phyloP scores from a whole-genome alignment of 495 filamentous ascomycete genomes.

The Penicillium paradoxum region DNA sequence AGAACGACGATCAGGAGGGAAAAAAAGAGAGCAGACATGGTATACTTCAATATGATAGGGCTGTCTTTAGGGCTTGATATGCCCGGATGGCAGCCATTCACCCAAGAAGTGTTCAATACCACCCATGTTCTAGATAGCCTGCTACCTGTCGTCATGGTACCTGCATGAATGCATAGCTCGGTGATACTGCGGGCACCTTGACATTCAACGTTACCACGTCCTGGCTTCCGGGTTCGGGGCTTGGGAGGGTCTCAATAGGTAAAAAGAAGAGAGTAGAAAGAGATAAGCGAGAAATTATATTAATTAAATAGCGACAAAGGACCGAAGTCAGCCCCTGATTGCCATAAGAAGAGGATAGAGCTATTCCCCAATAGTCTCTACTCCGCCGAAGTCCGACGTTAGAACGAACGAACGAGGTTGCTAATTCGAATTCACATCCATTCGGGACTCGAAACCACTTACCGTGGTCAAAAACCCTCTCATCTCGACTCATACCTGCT shows the following conservation, averaged over 20 bases:
- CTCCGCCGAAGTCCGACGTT: neutral
- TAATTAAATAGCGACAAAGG: slow-evolving; percentile 1
- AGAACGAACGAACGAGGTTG: neutral
- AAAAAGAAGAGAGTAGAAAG: neutral
- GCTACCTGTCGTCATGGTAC: slow-evolving; percentile 14
- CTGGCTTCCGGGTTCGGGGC: neutral
- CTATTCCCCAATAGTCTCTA: slow-evolving; percentile 1
- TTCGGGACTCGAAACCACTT: neutral
- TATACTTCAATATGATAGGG: neutral
- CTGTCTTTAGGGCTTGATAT: no score
- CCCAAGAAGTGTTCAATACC: neutral
- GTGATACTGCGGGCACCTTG: neutral
- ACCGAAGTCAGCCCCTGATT: slow-evolving; percentile 4
- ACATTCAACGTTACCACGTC: neutral
- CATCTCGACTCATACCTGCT: neutral
- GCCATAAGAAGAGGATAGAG: neutral
- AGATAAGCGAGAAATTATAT: slow-evolving; percentile 1
- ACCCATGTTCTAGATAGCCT: slow-evolving; percentile 3
- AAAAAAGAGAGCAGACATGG: slow-evolving; percentile 9
- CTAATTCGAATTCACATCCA: neutral
- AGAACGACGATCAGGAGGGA: slow-evolving; percentile 18
- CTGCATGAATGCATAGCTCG: slow-evolving; percentile 19
- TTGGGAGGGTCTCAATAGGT: neutral
- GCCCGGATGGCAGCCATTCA: no score
- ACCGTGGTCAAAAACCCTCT: neutral